A percentile compares a stretch with the other conserved stretches of the same genome.
phyloP scores from a whole-genome alignment of 106 monocot species.

The Gastrodia elata region DNA sequence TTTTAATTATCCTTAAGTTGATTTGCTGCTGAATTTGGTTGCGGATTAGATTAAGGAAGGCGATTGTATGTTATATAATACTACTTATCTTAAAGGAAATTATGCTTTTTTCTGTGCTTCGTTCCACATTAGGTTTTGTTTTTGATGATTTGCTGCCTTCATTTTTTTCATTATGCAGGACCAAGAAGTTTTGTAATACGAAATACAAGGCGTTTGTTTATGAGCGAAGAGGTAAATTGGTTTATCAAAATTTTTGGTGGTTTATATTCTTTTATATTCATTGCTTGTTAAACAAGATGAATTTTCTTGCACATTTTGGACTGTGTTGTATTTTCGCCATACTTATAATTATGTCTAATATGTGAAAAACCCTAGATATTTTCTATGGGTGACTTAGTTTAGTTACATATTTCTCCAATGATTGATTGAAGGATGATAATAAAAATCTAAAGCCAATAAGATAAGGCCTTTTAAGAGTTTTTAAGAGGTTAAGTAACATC shows the following conservation, averaged over 20 bases:
- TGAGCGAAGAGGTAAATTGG: conserved; percentile 44
- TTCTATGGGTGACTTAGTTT: too few relatives aligned
- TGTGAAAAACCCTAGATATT: too few relatives aligned
- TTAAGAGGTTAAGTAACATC: too few relatives aligned
- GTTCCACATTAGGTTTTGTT: background rate
- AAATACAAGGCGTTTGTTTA: conserved; percentile 32
- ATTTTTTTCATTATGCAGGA: conserved; percentile 23
- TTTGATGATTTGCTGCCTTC: background rate
- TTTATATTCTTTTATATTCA: background rate
- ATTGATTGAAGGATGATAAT: too few relatives aligned
- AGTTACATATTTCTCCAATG: too few relatives aligned
- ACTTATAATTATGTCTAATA: too few relatives aligned
- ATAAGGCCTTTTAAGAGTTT: too few relatives aligned
- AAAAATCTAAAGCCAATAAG: too few relatives aligned
- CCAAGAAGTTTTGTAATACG: conserved; percentile 40
- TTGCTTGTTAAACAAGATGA: too few relatives aligned
- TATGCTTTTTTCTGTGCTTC: background rate
- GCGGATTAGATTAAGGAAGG: background rate
- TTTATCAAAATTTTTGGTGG: background rate
- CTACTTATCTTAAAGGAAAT: background rate
- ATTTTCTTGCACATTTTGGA: too few relatives aligned
- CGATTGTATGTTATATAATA: background rate
- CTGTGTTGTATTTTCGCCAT: too few relatives aligned
- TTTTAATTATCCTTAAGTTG: background rate
- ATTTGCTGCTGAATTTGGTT: background rate